phyloP scores from a whole-genome alignment of 805 yeast species.

The Nakazawaea peltata region DNA sequence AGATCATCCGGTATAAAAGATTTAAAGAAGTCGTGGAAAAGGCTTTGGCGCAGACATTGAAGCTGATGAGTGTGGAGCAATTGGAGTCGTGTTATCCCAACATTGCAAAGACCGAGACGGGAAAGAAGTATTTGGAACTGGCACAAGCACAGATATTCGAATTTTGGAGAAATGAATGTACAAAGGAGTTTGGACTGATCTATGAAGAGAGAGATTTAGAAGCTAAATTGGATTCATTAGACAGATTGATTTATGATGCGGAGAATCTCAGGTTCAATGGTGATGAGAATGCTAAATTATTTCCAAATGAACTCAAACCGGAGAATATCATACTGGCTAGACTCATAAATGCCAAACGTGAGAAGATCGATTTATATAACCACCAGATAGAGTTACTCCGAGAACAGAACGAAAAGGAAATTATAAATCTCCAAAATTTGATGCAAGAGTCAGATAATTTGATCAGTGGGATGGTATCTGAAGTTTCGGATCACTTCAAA shows the following conservation, averaged over 20 bases:
- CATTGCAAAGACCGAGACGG: slow-evolving; percentile 27
- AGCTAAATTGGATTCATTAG: slow-evolving; percentile 35
- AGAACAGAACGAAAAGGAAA: slow-evolving; percentile 12
- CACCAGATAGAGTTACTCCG: slow-evolving; percentile 12
- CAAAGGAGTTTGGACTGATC: slow-evolving; percentile 38
- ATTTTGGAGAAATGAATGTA: slow-evolving; percentile 33
- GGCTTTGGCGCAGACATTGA: slow-evolving; percentile 32
- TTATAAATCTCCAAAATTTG: slow-evolving; percentile 7
- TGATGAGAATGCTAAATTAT: slow-evolving; percentile 11
- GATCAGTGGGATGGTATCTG: background rate
- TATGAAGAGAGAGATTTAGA: slow-evolving; percentile 37
- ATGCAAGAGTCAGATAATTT: slow-evolving; percentile 1
- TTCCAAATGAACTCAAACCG: slow-evolving; percentile 15
- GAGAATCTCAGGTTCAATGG: slow-evolving; percentile 8
- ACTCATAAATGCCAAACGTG: slow-evolving; percentile 11
- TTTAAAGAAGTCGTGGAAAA: slow-evolving; percentile 26
- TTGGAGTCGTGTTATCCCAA: slow-evolving; percentile 37
- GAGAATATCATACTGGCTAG: slow-evolving; percentile 16
- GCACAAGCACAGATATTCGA: slow-evolving; percentile 37
- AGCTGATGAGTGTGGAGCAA: slow-evolving; percentile 34
- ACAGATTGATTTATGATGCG: slow-evolving; percentile 37
- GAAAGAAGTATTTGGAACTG: slow-evolving; percentile 29
- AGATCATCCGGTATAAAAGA: slow-evolving; percentile 22
- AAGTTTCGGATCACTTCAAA: slow-evolving; percentile 1
- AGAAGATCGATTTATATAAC: slow-evolving; percentile 12